Evolutionary conservation across 805 yeast genomes (phyloP), one percentile per base, ranked within the genome.

Genomic region (Yamadazyma tumulicola): DNA sequence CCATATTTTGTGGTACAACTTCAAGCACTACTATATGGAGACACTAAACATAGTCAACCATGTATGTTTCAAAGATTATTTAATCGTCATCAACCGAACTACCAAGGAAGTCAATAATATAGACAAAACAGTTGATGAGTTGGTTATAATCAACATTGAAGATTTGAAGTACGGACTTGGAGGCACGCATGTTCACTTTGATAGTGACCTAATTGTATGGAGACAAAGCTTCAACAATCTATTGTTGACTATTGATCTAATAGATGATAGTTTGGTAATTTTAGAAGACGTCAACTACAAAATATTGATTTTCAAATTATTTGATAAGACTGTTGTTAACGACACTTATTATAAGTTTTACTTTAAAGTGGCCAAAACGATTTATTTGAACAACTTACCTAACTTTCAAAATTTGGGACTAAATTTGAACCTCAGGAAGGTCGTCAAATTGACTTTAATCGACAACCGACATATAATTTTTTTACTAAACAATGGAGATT

Each of bases 1-100:
- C 37, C 71, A 66, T 35, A 49, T 61, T 4, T 38, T 64, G 8
- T 67, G 73, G 73, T 66, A 52, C 39, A 59, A 57, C 35, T 64
- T 63, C 38, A 52, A 51, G 26, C 59, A 61, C 41, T 57, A 54
- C 37, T 52, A 48, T 19, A 39, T 54, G 33, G 67, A 60, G 21
- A 39, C 55, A 3, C 48, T 64, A 32, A 64, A 63, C 31, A 53
- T 67, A 4, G 47, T 60, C 4, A 40, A 52, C 32, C 69, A 63
- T 26, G 49, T 63, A 32, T 61, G 67, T 65, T 56, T 51, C 34
- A 52, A 56, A 10, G 61, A 57, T 39, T 61, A 50, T 36, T 41
- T 67, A 34, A 45, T 67, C 4, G 19, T 64, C 11, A 45, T 67
- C 18, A 64, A 64, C 39, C 40, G 69, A 32, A 47, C 41, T 7